Conservation (phyloP, 495 filamentous ascomycete species). For the Tuber aestivum region DNA sequence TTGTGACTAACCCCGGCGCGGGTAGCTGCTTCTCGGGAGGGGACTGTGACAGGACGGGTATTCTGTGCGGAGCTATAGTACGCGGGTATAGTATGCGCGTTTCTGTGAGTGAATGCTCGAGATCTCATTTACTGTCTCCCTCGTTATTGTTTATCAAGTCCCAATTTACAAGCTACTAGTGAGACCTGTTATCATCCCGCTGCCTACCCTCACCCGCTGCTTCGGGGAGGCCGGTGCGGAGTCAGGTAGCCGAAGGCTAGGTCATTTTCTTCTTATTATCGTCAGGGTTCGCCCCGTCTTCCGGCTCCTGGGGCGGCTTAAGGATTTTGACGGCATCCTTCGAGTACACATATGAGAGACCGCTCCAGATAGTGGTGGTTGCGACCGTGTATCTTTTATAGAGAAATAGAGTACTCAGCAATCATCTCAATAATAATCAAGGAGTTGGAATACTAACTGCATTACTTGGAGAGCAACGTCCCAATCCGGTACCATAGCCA, state of each 20-base stretch:
- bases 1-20: not conserved
- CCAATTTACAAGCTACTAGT: not conserved
- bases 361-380: conserved; percentile 76
- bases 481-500: conserved; percentile 51
- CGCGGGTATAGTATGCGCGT: not conserved
- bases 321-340: conserved; percentile 78
- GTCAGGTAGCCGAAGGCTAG: not conserved
- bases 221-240: not conserved
- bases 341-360: conserved; percentile 72
- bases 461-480: conserved; percentile 55
- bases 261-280: conserved; percentile 2
- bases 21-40: not conserved
- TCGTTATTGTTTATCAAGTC: not conserved
- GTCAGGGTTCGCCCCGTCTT: conserved; percentile 16
- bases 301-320: conserved; percentile 48
- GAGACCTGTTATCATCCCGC: not conserved
- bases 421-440: conserved; percentile 10
- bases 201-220: not conserved
- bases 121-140: not conserved
- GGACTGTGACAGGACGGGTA: not conserved
- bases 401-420: not conserved
- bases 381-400: conserved; percentile 63
- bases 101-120: not conserved
- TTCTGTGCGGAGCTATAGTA: not conserved
- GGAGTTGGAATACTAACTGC: conserved; percentile 57